Base-by-base conservation (phyloP, 2,329 filamentous ascomycete species). In the Atkinsonella hypoxylon region DNA sequence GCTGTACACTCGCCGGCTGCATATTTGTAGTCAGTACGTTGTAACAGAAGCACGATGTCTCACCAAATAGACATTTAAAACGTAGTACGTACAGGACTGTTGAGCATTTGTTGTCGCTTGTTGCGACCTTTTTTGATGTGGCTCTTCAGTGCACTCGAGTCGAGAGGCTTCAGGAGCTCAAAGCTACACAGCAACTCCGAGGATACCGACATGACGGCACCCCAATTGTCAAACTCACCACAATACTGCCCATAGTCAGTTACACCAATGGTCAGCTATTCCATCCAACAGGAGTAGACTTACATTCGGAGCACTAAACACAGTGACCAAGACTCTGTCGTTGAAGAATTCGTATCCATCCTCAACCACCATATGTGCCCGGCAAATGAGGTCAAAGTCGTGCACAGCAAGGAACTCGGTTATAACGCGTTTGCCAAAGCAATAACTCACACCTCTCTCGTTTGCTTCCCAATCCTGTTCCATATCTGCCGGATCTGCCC, bases 331-430 rank as follows among this genome's bases (percentile, higher is more conserved):
- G 44, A 96, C 86, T 52, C 93, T 79, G 65, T 98, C 93, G 55
- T 87, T 95, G 68, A 97, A 98, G 68, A 98, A 98, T 63, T 98
- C 93, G 68, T 98, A 98, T 11, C 93, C 93, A 64, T 98, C 93
- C 67, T 98, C 93, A 20, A 98, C 93, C 48, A 98, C 93, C 93
- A 97, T 97, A 70, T 98, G 93, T 46, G 93, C 93, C 58, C 93
- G 84, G 66, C 93, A 98, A 48, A 98, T 91, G 47, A 98, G 74
- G 67, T 98, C 93, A 65, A 98, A 97, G 68, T 98, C 93, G 65
- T 98, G 93, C 51, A 87, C 82, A 53, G 89, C 85, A 56, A 98
- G 72, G 66, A 98, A 98, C 60, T 97, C 89, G 66, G 90, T 90
- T 55, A 98, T 97, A 57, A 98, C 91, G 63, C 94, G 93, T 69